These are phyloP conservation scores for Paramyrothecium roridum DNA, from an alignment of 2,329 filamentous ascomycete genomes.

Conservation along the genomic window DNA sequence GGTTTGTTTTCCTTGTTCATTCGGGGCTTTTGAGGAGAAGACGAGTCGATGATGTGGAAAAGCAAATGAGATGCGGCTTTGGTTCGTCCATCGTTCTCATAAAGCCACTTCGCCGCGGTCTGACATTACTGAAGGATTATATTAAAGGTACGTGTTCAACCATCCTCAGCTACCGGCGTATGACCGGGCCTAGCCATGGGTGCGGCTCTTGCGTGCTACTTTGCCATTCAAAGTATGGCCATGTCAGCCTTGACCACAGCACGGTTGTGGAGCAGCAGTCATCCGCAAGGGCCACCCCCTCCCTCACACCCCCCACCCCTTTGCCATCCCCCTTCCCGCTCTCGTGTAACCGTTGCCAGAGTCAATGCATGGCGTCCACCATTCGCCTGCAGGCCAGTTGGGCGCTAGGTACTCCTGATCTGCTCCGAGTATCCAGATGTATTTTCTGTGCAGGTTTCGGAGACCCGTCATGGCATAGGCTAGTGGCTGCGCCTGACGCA, in stretches of 20 bases:
- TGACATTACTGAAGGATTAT: too few relatives aligned
- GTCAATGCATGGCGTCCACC: conserved; percentile 17
- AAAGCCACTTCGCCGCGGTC: too few relatives aligned
- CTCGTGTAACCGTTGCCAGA: conserved; percentile 12
- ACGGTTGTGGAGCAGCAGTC: not conserved
- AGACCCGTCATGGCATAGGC: conserved; percentile 11
- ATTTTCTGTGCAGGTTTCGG: conserved; percentile 8
- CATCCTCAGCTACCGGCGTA: too few relatives aligned
- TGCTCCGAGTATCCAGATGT: conserved; percentile 16
- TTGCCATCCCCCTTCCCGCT: not conserved
- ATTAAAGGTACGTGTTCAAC: too few relatives aligned
- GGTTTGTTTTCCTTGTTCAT: too few relatives aligned
- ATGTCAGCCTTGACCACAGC: conserved; percentile 12
- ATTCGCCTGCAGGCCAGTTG: conserved; percentile 13
- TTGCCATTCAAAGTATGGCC: too few relatives aligned
- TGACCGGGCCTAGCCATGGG: too few relatives aligned
- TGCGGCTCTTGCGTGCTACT: too few relatives aligned
- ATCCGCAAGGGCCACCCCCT: not conserved
- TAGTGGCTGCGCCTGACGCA: conserved; percentile 11
- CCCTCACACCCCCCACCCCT: not conserved
- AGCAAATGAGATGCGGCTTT: too few relatives aligned
- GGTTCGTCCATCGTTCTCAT: too few relatives aligned
- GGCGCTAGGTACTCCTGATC: conserved; percentile 11
- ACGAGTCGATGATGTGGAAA: too few relatives aligned
- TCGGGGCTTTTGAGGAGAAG: too few relatives aligned